Conservation (phyloP, 2,329 filamentous ascomycete species). For the Niveomyces coronatus region DNA sequence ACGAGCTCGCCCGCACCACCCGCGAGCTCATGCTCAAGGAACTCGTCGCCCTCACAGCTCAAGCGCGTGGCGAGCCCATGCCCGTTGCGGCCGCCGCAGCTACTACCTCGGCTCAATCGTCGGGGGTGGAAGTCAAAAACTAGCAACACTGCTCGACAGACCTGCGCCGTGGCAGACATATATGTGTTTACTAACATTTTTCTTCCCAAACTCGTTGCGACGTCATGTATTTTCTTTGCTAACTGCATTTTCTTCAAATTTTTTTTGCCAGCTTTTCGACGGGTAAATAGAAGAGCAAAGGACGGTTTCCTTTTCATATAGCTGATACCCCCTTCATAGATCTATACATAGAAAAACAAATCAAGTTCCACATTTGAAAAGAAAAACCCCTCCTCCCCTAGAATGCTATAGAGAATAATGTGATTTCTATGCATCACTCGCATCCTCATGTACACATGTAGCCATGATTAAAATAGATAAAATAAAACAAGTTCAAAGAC, state of each 20-base stretch:
- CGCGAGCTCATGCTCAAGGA: slow-evolving; percentile 68
- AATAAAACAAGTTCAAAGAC: slow-evolving; percentile 2
- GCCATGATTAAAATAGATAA: slow-evolving; percentile 6
- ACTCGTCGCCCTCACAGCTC: slow-evolving; percentile 42
- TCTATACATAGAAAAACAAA: too few relatives aligned
- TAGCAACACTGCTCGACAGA: background rate
- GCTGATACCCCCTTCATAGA: too few relatives aligned
- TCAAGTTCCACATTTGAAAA: too few relatives aligned
- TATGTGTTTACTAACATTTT: too few relatives aligned
- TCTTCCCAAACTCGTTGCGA: too few relatives aligned
- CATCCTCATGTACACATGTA: slow-evolving; percentile 9
- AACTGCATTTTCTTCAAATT: background rate
- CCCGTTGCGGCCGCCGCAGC: slow-evolving; percentile 19
- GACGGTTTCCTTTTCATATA: slow-evolving; percentile 6
- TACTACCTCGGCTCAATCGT: slow-evolving; percentile 13
- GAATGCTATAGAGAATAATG: too few relatives aligned
- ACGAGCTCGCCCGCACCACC: slow-evolving; percentile 57
- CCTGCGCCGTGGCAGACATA: too few relatives aligned
- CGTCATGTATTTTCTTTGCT: background rate
- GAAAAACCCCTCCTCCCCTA: too few relatives aligned
- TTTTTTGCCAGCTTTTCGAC: background rate
- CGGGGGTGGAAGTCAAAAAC: slow-evolving; percentile 19
- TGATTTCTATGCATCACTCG: background rate
- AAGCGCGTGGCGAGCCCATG: slow-evolving; percentile 33
- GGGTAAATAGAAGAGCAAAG: background rate